These are phyloP conservation scores for Xylaria polymorpha DNA, from an alignment of 2,329 filamentous ascomycete genomes.

Conservation along the genomic window DNA sequence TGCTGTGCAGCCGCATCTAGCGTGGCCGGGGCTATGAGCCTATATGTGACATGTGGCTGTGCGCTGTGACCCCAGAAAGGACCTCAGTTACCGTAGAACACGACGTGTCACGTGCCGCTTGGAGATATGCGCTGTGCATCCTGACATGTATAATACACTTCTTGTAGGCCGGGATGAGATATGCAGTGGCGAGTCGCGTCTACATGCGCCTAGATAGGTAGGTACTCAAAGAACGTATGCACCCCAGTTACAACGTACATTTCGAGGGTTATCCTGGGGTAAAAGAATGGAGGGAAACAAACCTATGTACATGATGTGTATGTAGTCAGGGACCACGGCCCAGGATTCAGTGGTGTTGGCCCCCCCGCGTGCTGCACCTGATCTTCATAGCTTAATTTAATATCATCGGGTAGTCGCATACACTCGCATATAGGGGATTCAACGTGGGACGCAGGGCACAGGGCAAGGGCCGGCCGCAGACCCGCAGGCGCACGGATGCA, in stretches of 20 bases:
- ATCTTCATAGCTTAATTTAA: not conserved
- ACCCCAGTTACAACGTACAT: not conserved
- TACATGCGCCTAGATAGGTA: no score
- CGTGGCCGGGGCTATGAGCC: no score
- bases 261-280: not conserved
- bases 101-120: not conserved
- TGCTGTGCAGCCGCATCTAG: no score
- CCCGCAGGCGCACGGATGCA: not conserved
- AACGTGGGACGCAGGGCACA: no score
- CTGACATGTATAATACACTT: not conserved
- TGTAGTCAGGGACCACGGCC: no score
- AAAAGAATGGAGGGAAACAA: not conserved
- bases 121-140: not conserved
- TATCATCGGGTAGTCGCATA: slow-evolving; percentile 13
- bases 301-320: no score
- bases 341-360: no score
- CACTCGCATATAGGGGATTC: not conserved
- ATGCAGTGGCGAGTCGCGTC: not conserved
- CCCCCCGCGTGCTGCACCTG: not conserved
- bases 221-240: no score
- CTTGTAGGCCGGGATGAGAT: not conserved
- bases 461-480: no score
- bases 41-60: not conserved
- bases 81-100: not conserved
- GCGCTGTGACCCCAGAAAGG: not conserved